Percentiles rank a stretch among this genome's conserved stretches.
phyloP scores from a whole-genome alignment of 306 rosid genomes.

The Quercus variabilis region DNA sequence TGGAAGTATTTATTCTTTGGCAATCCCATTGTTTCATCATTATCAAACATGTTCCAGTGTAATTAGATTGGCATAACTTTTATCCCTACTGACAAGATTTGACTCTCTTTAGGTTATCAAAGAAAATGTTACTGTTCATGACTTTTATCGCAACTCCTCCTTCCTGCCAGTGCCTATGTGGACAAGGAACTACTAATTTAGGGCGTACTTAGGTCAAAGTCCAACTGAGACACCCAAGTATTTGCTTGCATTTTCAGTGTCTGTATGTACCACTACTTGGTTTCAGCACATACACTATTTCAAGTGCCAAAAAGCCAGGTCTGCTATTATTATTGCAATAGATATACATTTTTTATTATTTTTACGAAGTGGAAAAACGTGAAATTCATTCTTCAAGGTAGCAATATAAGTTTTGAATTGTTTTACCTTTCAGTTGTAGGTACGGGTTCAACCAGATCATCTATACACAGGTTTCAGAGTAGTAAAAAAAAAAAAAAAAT shows the following conservation, averaged over 20 bases:
- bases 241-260: constrained; percentile 50
- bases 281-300: constrained; percentile 48
- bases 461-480: constrained; percentile 24
- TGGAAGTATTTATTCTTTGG: not conserved
- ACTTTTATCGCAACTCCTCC: constrained; percentile 49
- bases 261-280: constrained; percentile 45
- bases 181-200: constrained; percentile 36
- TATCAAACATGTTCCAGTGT: too few species aligned
- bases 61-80: not conserved
- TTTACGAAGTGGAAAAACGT: too few species aligned
- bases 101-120: constrained; percentile 32
- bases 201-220: constrained; percentile 41
- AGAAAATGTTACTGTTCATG: constrained; percentile 40
- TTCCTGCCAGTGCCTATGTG: constrained; percentile 24
- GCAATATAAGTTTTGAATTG: constrained; percentile 1
- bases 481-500: constrained; percentile 21
- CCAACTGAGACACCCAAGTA: constrained; percentile 42
- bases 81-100: not conserved
- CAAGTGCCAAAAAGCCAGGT: constrained; percentile 36
- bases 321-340: constrained; percentile 1
- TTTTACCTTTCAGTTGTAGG: constrained; percentile 44
- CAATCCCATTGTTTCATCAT: not conserved
- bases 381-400: constrained; percentile 15
- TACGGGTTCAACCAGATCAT: constrained; percentile 48
- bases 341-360: not conserved